These are phyloP conservation scores for Pythium rishiriense DNA, from an alignment of 352 stramenopile genomes.

Conservation along the genomic window DNA sequence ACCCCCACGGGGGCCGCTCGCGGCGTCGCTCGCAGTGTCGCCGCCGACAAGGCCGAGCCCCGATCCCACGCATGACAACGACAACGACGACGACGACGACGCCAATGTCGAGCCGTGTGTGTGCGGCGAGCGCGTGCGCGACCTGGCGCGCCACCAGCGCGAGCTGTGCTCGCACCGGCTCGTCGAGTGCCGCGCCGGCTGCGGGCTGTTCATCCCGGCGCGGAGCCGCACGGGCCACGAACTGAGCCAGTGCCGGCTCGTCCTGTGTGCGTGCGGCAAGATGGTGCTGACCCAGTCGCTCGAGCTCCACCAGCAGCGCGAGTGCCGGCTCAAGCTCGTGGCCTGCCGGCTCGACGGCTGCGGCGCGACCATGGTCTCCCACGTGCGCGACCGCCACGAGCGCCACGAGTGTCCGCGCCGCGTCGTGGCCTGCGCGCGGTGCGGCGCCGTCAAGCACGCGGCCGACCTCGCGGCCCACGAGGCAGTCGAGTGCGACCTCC, in stretches of 20 bases:
- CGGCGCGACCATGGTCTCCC: constrained; percentile 29
- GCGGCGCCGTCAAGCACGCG: constrained; percentile 39
- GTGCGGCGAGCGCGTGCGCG: constrained; percentile 40
- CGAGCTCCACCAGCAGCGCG: constrained; percentile 51
- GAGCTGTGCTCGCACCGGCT: constrained; percentile 40
- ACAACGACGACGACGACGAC: constrained; percentile 1
- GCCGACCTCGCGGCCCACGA: constrained; percentile 43
- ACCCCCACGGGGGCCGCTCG: constrained; percentile 2
- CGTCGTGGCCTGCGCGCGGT: constrained; percentile 40
- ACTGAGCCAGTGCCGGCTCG: constrained; percentile 64
- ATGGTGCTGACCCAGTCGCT: constrained; percentile 64
- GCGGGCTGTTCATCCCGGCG: constrained; percentile 47
- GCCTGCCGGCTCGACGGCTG: constrained; percentile 41
- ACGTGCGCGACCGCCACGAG: constrained; percentile 52
- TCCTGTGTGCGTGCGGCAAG: constrained; percentile 63
- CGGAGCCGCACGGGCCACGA: constrained; percentile 61
- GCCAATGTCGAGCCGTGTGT: constrained; percentile 31
- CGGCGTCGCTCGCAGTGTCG: not conserved
- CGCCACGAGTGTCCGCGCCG: constrained; percentile 47
- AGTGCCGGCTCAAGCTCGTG: constrained; percentile 47
- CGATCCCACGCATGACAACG: not conserved
- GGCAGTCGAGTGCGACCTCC: constrained; percentile 40
- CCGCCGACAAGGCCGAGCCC: not conserved
- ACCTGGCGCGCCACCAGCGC: constrained; percentile 33
- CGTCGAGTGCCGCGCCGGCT: constrained; percentile 54